Evolutionary conservation across 129 eudicot species (phyloP).

Genomic region (Flaveria robusta): DNA sequence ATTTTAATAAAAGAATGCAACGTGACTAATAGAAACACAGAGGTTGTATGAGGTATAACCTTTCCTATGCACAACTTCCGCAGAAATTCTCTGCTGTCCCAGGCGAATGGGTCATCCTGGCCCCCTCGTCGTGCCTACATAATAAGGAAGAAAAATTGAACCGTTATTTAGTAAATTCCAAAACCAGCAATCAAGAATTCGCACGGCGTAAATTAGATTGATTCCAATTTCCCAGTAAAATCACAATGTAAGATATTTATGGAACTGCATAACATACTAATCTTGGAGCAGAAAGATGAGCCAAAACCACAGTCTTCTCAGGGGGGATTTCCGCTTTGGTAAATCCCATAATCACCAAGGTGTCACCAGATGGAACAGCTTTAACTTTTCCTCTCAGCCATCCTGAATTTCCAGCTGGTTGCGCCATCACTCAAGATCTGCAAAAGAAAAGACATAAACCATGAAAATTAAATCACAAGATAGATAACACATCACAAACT

Average conservation of each 20-base stretch:
- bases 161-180: background rate
- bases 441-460: slow-evolving; percentile 17
- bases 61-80: slow-evolving; percentile 80
- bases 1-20: background rate
- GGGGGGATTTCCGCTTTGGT: slow-evolving; percentile 87
- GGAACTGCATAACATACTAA: slow-evolving; percentile 46
- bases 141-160: background rate
- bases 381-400: slow-evolving; percentile 92
- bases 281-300: slow-evolving; percentile 84
- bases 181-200: background rate
- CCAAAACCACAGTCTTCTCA: slow-evolving; percentile 81
- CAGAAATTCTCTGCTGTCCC: slow-evolving; percentile 81
- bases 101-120: slow-evolving; percentile 83
- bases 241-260: slow-evolving; percentile 9
- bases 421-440: slow-evolving; percentile 82
- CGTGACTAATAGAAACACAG: slow-evolving; percentile 4
- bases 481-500: background rate
- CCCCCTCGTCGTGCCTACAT: slow-evolving; percentile 77
- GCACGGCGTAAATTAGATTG: background rate
- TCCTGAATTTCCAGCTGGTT: slow-evolving; percentile 65
- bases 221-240: background rate
- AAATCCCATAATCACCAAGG: slow-evolving; percentile 82
- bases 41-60: slow-evolving; percentile 39
- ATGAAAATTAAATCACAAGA: slow-evolving; percentile 18
- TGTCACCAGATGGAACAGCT: slow-evolving; percentile 92